Percentiles rank a stretch among this genome's conserved stretches.
Conservation (phyloP, 2,329 filamentous ascomycete genomes). For the Neoarthrinium moseri region DNA sequence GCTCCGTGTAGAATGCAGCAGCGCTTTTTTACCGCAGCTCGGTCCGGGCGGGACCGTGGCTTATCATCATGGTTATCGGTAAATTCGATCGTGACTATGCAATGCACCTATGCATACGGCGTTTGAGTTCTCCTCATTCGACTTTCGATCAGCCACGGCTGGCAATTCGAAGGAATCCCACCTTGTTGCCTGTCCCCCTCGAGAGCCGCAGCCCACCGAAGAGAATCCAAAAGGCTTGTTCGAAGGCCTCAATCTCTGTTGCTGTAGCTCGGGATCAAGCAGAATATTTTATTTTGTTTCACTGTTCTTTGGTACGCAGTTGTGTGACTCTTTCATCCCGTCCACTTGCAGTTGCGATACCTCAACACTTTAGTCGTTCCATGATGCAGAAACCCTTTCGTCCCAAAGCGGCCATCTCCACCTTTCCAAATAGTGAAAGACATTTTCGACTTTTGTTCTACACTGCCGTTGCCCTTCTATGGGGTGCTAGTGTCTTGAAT, state of each 20-base stretch:
- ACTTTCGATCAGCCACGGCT: too few species aligned
- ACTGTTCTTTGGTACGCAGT: constrained; percentile 21
- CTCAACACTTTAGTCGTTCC: background rate
- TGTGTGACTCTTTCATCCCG: background rate
- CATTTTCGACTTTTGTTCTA: background rate
- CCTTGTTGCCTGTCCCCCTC: too few species aligned
- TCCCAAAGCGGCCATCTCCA: too few species aligned
- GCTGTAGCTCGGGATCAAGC: background rate
- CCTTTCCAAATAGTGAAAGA: too few species aligned
- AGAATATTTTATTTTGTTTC: constrained; percentile 12
- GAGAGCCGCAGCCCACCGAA: background rate
- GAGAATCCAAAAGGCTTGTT: background rate
- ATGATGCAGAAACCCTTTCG: background rate
- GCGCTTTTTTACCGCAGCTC: background rate
- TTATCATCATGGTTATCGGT: background rate
- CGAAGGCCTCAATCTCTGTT: background rate
- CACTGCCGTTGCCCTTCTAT: constrained; percentile 16
- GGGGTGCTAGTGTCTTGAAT: constrained; percentile 22
- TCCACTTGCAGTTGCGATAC: background rate
- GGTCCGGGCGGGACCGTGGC: background rate
- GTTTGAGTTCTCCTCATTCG: background rate
- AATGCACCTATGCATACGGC: background rate
- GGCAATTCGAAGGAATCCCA: too few species aligned
- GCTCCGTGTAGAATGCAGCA: background rate
- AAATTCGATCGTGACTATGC: background rate